Evolutionary conservation across 352 stramenopile species (phyloP).

Genomic region (Phytophthora quininea): DNA sequence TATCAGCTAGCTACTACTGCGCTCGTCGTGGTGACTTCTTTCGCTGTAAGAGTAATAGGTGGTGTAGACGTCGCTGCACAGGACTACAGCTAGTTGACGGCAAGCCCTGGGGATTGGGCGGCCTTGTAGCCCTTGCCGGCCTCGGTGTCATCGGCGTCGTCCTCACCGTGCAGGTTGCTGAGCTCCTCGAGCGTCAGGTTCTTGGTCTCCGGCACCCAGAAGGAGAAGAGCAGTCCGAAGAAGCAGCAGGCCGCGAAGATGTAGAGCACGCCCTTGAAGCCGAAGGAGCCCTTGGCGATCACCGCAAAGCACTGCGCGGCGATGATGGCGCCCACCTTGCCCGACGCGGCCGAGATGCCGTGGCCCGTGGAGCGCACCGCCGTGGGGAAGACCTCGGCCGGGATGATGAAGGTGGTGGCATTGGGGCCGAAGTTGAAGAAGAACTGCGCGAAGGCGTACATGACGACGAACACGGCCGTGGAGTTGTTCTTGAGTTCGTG

Average conservation of each 20-base stretch:
- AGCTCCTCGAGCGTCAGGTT: constrained; percentile 56
- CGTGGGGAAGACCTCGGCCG: constrained; percentile 84
- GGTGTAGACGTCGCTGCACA: background rate
- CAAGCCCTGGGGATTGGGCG: constrained; percentile 9
- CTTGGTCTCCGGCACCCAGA: constrained; percentile 64
- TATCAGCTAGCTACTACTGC: too few relatives aligned
- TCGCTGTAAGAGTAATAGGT: background rate
- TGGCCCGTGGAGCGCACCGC: constrained; percentile 82
- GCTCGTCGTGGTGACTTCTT: too few relatives aligned
- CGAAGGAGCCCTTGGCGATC: constrained; percentile 46
- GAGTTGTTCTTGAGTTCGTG: constrained; percentile 44
- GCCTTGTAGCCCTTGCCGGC: constrained; percentile 17
- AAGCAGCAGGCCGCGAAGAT: constrained; percentile 58
- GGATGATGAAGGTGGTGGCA: constrained; percentile 88
- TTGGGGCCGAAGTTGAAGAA: constrained; percentile 79
- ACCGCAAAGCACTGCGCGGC: constrained; percentile 53
- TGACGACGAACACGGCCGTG: constrained; percentile 49
- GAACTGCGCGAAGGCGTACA: constrained; percentile 63
- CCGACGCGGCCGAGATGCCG: constrained; percentile 77
- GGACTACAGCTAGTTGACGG: background rate
- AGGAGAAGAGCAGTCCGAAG: constrained; percentile 50
- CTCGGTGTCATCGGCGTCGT: constrained; percentile 12
- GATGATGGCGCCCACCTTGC: constrained; percentile 76
- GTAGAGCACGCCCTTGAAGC: constrained; percentile 54
- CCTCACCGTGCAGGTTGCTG: constrained; percentile 20